Evolutionary conservation across 179 eudicot genomes (phyloP).

Genomic region (Dionaea muscipula): DNA sequence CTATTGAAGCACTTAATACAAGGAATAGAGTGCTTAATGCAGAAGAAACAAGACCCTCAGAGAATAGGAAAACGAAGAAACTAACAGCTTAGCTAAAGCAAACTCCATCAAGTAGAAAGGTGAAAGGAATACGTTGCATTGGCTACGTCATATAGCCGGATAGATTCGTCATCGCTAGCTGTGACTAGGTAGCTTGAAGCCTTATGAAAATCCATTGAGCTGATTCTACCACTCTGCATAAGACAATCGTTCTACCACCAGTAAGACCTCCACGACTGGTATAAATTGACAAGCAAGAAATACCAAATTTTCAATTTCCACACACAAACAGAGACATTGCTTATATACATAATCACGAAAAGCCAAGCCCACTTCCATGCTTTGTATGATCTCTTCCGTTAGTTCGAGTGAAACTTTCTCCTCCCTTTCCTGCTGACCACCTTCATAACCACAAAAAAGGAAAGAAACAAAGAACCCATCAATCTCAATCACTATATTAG

Average conservation of each 20-base stretch:
- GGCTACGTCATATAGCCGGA: conserved; percentile 86
- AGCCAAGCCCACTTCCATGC: conserved; percentile 99
- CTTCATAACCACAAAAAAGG: neutral
- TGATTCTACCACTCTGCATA: conserved; percentile 87
- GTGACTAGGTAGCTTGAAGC: conserved; percentile 77
- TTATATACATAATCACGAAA: conserved; percentile 77
- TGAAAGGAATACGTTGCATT: conserved; percentile 58
- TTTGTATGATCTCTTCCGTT: conserved; percentile 73
- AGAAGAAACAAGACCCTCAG: neutral
- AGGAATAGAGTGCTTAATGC: neutral
- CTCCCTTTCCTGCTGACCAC: conserved; percentile 23
- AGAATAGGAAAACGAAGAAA: too few species aligned
- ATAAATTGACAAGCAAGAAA: too few species aligned
- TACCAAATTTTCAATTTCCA: neutral
- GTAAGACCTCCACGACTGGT: neutral
- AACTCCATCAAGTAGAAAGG: neutral
- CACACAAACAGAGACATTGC: neutral
- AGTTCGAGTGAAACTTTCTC: conserved; percentile 77
- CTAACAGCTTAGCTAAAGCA: too few species aligned
- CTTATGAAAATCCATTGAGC: conserved; percentile 96
- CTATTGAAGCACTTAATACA: too few species aligned
- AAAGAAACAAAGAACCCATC: too few species aligned
- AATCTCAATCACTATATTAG: too few species aligned
- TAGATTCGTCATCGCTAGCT: conserved; percentile 97
- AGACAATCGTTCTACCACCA: neutral